These are phyloP conservation scores for Trichomonas vaginalis DNA, from an alignment of 208 protist genomes.

Conservation along the genomic window DNA sequence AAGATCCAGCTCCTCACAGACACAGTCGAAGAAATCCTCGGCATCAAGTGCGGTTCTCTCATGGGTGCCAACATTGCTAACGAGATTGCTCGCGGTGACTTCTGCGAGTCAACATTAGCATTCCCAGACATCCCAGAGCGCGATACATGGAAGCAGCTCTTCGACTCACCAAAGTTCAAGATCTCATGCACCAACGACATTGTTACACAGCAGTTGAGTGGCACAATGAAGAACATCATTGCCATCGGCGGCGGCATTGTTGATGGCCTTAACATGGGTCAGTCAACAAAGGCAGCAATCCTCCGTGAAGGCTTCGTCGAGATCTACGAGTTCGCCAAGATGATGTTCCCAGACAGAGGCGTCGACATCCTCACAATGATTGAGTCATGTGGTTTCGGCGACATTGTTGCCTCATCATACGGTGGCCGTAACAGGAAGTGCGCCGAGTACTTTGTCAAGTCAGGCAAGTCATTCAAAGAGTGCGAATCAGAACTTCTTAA, in stretches of 20 bases:
- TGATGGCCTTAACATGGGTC: constrained; percentile 27
- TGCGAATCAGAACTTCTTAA: constrained; percentile 45
- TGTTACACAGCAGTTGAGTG: not conserved
- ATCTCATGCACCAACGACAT: constrained; percentile 18
- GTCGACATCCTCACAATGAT: constrained; percentile 23
- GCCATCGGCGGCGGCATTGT: constrained; percentile 29
- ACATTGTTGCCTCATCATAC: constrained; percentile 39
- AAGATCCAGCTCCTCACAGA: constrained; percentile 23
- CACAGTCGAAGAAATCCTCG: not conserved
- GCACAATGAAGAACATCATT: constrained; percentile 38
- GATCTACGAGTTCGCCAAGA: not conserved
- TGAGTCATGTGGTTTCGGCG: constrained; percentile 32
- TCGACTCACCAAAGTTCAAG: not conserved
- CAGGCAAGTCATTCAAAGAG: constrained; percentile 33
- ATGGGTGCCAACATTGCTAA: constrained; percentile 34
- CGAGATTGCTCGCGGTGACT: constrained; percentile 21
- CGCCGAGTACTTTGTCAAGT: constrained; percentile 38
- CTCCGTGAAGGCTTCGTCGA: constrained; percentile 30
- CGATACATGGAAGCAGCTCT: not conserved
- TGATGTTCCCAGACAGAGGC: not conserved
- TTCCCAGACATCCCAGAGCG: constrained; percentile 17
- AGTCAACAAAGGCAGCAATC: constrained; percentile 37
- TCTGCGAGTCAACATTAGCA: not conserved
- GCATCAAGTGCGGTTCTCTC: not conserved
- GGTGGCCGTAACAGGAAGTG: constrained; percentile 45